Base-by-base conservation (phyloP, 768 basidiomycete species). In the Naganishia vaughanmartiniae region DNA sequence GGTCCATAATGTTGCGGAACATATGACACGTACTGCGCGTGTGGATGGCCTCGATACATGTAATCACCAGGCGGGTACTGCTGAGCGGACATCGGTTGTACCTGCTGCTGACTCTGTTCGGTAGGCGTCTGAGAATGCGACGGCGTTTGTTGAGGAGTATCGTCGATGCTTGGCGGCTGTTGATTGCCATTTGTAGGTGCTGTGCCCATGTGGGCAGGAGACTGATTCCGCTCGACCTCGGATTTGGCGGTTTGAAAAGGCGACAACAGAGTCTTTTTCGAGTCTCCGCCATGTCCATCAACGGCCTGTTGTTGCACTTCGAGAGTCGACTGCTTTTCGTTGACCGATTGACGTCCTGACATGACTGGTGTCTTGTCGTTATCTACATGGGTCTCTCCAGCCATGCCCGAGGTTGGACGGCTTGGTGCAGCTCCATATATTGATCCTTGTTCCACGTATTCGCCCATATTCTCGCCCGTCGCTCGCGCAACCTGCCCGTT, bases 291-390 rank as follows among this genome's bases (percentile, higher is more conserved):
- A 4, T 51, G 24, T 51, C 48, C 60, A 46, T 63, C 24, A 11
- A 24, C 60, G 24, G 24, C 24, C 14, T 63, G 60, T 21, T 42
- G 60, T 21, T 42, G 60, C 10, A 63, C 60, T 45, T 63, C 60
- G 24, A 63, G 60, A 24, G 39, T 34, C 28, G 39, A 31, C 39
- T 63, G 60, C 60, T 46, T 63, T 4, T 63, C 60, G 7, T 63
- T 63, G 24, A 63, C 60, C 14, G 60, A 63, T 21, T 26, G 60
- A 45, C 60, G 53, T n/a, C 55, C 67, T 30, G 67, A 39, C 36
- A 68, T 42, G 36, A 68, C 36, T 1, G 67, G 67, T 28, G 67
- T 68, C 55, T 68, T 68, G 67, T 68, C 67, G 11, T 56, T 46
- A 36, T 68, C 67, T 9, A 57, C 54, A 21, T 68, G 67, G 7